Percentiles rank a stretch among this genome's conserved stretches.
phyloP scores from a whole-genome alignment of 163 green algal genomes.

The Scenedesmus sp. region DNA sequence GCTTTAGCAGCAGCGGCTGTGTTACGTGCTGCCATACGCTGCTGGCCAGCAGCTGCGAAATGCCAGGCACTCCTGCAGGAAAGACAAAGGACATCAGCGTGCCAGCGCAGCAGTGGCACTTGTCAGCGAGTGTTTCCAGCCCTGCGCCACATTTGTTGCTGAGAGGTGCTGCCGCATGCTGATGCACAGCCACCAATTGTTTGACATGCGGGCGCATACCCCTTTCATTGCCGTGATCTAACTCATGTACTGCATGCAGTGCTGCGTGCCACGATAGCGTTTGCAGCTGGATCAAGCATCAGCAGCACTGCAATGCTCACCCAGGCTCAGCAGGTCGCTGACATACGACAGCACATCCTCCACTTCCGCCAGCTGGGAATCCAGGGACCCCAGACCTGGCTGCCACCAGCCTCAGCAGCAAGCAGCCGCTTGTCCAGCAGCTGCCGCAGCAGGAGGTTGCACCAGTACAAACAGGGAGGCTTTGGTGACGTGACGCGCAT shows the following conservation, averaged over 20 bases:
- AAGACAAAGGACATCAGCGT: neutral
- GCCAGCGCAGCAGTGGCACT: neutral
- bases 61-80: conserved; percentile 48
- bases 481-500: no score
- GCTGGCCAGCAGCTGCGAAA: conserved; percentile 69
- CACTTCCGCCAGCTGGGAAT: conserved; percentile 87
- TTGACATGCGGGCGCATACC: neutral
- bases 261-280: neutral
- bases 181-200: neutral
- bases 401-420: conserved; percentile 59
- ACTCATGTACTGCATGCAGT: no score
- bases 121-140: neutral
- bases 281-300: neutral
- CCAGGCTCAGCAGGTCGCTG: conserved; percentile 86
- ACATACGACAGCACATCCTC: conserved; percentile 93
- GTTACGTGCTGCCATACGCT: conserved; percentile 79
- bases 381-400: conserved; percentile 69
- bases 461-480: no score
- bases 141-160: neutral
- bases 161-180: neutral
- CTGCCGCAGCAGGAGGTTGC: conserved; percentile 39
- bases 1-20: conserved; percentile 77
- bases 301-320: conserved; percentile 52
- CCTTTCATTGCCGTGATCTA: no score
- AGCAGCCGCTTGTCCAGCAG: conserved; percentile 65